Evolutionary conservation across 257 asterid species (phyloP).

Genomic region (Knoxia roxburghii): DNA sequence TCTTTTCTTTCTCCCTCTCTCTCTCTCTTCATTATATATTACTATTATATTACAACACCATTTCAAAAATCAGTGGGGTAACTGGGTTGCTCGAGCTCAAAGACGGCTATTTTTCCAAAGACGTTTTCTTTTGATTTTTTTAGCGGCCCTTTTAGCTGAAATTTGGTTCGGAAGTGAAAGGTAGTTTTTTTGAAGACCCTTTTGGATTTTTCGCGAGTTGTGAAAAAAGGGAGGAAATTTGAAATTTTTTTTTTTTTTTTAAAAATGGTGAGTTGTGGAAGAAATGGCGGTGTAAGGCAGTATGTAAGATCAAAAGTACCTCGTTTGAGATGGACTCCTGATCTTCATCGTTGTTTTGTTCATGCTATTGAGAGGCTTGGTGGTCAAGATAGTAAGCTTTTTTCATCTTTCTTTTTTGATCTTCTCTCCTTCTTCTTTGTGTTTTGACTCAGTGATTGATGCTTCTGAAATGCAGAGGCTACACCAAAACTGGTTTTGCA

Average conservation of each 20-base stretch:
- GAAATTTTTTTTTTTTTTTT: too few species aligned
- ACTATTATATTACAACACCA: neutral
- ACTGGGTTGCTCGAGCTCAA: too few species aligned
- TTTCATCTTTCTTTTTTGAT: neutral
- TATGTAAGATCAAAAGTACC: conserved; percentile 75
- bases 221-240: neutral
- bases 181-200: conserved; percentile 6
- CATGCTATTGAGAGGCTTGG: conserved; percentile 66
- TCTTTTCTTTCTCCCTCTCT: neutral
- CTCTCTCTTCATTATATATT: neutral
- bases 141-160: neutral
- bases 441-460: neutral
- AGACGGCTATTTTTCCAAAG: neutral
- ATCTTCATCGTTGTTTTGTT: conserved; percentile 75
- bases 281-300: conserved; percentile 63
- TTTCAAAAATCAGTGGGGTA: neutral
- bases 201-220: conserved; percentile 3
- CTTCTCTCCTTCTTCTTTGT: neutral
- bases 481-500: conserved; percentile 83
- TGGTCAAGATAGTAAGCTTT: conserved; percentile 54
- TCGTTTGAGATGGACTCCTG: conserved; percentile 81
- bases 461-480: conserved; percentile 42
- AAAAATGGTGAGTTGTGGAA: conserved; percentile 48
- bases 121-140: too few species aligned
- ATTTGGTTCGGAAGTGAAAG: neutral